Evolutionary conservation across 768 basidiomycete species (phyloP).

Genomic region (Serendipita indica): DNA sequence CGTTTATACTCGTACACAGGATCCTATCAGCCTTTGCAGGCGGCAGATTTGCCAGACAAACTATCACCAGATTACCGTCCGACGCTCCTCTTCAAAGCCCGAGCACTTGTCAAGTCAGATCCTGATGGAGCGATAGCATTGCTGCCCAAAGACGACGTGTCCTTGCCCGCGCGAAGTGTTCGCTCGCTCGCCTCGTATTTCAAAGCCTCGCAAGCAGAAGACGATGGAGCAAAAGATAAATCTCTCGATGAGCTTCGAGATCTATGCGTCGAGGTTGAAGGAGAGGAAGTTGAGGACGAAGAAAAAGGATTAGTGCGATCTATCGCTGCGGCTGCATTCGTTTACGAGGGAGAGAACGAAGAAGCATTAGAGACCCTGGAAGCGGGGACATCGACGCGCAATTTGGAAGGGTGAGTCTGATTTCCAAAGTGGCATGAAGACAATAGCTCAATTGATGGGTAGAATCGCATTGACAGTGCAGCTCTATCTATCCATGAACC

Average conservation of each 20-base stretch:
- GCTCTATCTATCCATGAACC: slow-evolving; percentile 80
- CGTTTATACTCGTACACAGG: slow-evolving; percentile 27
- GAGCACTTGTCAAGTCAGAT: slow-evolving; percentile 57
- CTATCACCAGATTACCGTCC: slow-evolving; percentile 49
- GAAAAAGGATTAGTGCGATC: slow-evolving; percentile 61
- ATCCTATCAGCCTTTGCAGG: slow-evolving; percentile 50
- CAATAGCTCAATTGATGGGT: slow-evolving; percentile 7
- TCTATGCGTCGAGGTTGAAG: slow-evolving; percentile 72
- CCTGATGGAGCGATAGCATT: slow-evolving; percentile 41
- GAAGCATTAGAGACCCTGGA: slow-evolving; percentile 85
- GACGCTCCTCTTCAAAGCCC: slow-evolving; percentile 60
- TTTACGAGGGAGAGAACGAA: slow-evolving; percentile 69
- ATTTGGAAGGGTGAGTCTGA: slow-evolving; percentile 69
- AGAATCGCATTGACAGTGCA: slow-evolving; percentile 76
- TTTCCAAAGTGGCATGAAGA: background rate
- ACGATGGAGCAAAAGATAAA: slow-evolving; percentile 34
- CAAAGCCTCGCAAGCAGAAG: slow-evolving; percentile 23
- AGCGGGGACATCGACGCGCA: slow-evolving; percentile 46
- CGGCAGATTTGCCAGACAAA: slow-evolving; percentile 40
- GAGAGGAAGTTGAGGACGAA: slow-evolving; percentile 53
- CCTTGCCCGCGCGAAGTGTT: slow-evolving; percentile 55
- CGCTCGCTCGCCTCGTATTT: slow-evolving; percentile 60
- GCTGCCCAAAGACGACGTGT: slow-evolving; percentile 42
- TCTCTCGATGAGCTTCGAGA: slow-evolving; percentile 73
- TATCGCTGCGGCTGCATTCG: slow-evolving; percentile 76